Evolutionary conservation across 345 rosid genomes (phyloP), one percentile per base, ranked within the genome.

Genomic region (Lenwebbia sp.): DNA sequence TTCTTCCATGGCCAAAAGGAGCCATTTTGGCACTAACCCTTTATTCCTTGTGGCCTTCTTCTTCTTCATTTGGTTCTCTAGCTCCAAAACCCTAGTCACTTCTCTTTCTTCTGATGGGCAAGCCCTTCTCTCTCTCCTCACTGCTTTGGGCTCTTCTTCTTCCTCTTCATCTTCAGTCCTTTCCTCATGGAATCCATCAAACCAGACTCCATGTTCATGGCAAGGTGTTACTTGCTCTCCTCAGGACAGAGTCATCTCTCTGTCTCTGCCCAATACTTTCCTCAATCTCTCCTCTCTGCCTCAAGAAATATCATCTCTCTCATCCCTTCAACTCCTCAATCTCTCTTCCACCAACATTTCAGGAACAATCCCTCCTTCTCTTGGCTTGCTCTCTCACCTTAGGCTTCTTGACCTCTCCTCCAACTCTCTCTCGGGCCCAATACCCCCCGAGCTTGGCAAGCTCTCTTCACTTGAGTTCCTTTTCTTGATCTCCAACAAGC

Each of bases 331-430:
- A 86, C 96, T 97, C 82, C 96, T 96, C 51, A 97, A 97, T 89
- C 96, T 97, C 76, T 97, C 99, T 54, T 93, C 99, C 56, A 91
- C 96, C 30, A 96, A 97, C 82, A 90, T 97, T 85, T 97, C 99
- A 41, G 99, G 99, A 30, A 30, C 91, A 50, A 96, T 97, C 90
- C 98, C 98, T 86, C 88, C 96, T 86, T 93, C 98, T 2, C 91
- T 95, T 56, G 98, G 98, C 65, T 90, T 88, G 83, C 94, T 97
- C 44, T 90, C 91, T 47, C 90, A 90, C 55, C 94, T 97, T 55
- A 93, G 93, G 88, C 97, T 96, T 53, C 88, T 97, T 9, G 99
- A 97, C 95, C 94, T 97, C 85, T 97, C 99, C 86, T 96, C 95
- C 10, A 97, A 97, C 98, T 89, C 98, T 83, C 95, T 97, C 85